phyloP scores from a whole-genome alignment of 148 eudicot genomes.

The Talinum fruticosum region DNA sequence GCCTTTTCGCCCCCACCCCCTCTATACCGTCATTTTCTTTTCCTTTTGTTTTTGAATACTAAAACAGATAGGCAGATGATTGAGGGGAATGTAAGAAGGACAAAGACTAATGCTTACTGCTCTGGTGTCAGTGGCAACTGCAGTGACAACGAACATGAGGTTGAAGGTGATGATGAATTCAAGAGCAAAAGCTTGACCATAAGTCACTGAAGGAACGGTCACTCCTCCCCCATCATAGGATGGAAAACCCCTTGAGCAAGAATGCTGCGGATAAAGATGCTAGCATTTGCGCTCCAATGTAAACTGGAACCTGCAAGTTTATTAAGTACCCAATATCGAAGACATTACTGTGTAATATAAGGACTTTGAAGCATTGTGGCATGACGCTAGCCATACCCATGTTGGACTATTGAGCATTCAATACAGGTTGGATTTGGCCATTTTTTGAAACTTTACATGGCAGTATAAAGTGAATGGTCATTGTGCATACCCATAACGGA shows the following conservation, averaged over 20 bases:
- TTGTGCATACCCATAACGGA: too few relatives aligned
- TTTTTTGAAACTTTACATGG: too few relatives aligned
- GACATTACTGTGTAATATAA: not conserved
- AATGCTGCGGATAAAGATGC: slow-evolving; percentile 85
- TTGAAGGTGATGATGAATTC: slow-evolving; percentile 89
- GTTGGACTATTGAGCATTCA: too few relatives aligned
- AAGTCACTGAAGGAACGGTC: slow-evolving; percentile 65
- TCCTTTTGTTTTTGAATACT: not conserved
- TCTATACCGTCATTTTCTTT: too few relatives aligned
- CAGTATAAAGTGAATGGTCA: too few relatives aligned
- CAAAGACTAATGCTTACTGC: slow-evolving; percentile 55
- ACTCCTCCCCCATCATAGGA: slow-evolving; percentile 90
- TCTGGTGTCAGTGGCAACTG: slow-evolving; percentile 94
- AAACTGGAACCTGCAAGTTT: slow-evolving; percentile 71
- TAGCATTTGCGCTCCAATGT: slow-evolving; percentile 76
- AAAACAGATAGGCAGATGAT: not conserved
- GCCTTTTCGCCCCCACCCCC: not conserved
- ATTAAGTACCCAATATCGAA: not conserved
- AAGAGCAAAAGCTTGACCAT: slow-evolving; percentile 71
- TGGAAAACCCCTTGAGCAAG: slow-evolving; percentile 64
- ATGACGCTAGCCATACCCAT: too few relatives aligned
- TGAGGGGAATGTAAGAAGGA: not conserved
- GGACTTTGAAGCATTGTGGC: too few relatives aligned
- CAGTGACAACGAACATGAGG: slow-evolving; percentile 99
- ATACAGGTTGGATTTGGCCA: too few relatives aligned